phyloP scores from a whole-genome alignment of 192 early-diverging fungal species.

The Linnemannia zychae region DNA sequence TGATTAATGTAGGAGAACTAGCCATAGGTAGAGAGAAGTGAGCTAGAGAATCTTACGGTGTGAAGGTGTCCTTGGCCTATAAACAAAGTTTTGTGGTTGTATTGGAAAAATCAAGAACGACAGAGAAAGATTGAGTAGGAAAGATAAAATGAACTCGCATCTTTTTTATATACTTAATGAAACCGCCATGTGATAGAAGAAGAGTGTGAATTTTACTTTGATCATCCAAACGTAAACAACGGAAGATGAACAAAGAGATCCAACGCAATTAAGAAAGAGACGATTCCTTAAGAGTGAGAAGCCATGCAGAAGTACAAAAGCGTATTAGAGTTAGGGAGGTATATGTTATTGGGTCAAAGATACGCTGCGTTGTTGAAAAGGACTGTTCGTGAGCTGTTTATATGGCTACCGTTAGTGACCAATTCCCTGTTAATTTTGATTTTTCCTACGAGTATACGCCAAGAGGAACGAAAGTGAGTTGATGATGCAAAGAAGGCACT shows the following conservation, averaged over 20 bases:
- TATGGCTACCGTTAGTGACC: no score
- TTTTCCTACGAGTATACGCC: no score
- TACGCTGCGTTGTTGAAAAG: constrained; percentile 5
- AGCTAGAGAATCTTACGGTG: constrained; percentile 15
- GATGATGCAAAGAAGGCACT: no score
- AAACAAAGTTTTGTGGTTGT: not conserved
- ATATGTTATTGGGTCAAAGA: not conserved
- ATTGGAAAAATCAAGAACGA: not conserved
- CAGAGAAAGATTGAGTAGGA: no score
- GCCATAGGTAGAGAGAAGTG: constrained; percentile 2
- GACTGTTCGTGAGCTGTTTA: not conserved
- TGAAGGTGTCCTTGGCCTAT: not conserved
- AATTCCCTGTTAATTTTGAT: no score
- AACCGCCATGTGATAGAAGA: not conserved
- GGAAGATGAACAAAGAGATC: constrained; percentile 2
- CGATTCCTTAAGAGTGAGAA: not conserved
- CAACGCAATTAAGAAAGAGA: not conserved
- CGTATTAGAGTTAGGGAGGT: constrained; percentile 4
- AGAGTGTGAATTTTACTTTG: not conserved
- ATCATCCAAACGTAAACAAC: not conserved
- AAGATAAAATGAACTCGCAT: no score
- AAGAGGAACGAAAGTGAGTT: no score
- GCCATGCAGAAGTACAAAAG: not conserved
- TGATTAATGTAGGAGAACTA: constrained; percentile 10
- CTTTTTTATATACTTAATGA: not conserved